Base-by-base conservation (phyloP, 768 basidiomycete genomes). In the Leccinellum rugosiceps region DNA sequence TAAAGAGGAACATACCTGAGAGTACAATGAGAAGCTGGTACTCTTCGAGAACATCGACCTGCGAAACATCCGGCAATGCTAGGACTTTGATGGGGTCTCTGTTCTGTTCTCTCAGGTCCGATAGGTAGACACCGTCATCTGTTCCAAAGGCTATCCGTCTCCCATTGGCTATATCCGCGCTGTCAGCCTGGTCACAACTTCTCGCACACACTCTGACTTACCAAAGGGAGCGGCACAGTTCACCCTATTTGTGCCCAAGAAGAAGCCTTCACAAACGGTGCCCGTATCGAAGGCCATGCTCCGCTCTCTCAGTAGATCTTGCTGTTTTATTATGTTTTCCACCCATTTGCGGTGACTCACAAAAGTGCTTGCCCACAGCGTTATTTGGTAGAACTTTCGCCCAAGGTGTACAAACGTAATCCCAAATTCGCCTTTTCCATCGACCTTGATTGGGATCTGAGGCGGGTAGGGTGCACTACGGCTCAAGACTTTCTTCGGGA, bases 11-110 rank as follows among this genome's bases (percentile, higher is more conserved):
- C 80, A 35, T 56, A 90, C 94, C 94, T n/a, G 97, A 94, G n/a
- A 99, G 83, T n/a, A 98, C 96, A 57, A 99, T 90, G 58, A 99
- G 79, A 3, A 98, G 80, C 65, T 95, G 90, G 68, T 95, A 97
- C 56, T 97, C 94, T 72, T 98, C 96, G 55, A 99, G 79, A 8
- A 99, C 89, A 63, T 98, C 97, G 8, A 99, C 89, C 75, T 99
- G 97, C 1, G 88, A 82, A 15, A 99, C 96, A 62, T 96, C 93
- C 44, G 89, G 78, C 25, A 98, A 74, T 13, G 88, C 88, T 57
- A 99, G 79, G 28, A 99, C 94, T 73, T 94, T 93, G 26, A 92
- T 79, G 0, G 96, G 97, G 23, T 93, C 91, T 46, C 85, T 83
- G 62, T 83, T 84, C 34, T 79, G 72, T 53, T 92, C 89, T 46